Evolutionary conservation across 495 filamentous ascomycete species (phyloP).

Genomic region (Podospora pseudoanserina): DNA sequence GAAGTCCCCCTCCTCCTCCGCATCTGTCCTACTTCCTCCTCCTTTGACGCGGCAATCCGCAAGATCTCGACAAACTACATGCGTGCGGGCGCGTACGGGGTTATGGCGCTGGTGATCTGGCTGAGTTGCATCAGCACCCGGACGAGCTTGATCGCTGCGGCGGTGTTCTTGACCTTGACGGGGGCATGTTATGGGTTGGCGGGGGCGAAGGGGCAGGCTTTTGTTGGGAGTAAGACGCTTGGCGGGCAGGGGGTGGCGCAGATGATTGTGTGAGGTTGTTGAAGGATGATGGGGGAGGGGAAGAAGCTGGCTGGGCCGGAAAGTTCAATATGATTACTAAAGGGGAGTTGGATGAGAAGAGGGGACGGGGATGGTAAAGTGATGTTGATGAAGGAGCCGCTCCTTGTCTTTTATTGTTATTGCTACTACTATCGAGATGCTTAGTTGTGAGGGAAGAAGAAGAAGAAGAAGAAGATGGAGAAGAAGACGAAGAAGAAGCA

Average conservation of each 20-base stretch:
- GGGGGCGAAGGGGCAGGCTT: conserved; percentile 85
- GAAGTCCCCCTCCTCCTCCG: conserved; percentile 94
- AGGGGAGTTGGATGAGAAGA: conserved; percentile 2
- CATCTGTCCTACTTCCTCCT: conserved; percentile 91
- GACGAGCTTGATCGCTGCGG: conserved; percentile 79
- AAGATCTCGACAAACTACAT: conserved; percentile 92
- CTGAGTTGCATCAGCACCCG: conserved; percentile 60
- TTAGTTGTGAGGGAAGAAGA: background rate
- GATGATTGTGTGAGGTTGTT: conserved; percentile 81
- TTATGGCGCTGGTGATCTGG: conserved; percentile 81
- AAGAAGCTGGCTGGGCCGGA: conserved; percentile 10
- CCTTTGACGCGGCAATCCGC: conserved; percentile 88
- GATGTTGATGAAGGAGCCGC: background rate
- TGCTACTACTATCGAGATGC: background rate
- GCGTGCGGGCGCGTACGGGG: conserved; percentile 84
- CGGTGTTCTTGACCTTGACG: conserved; percentile 73
- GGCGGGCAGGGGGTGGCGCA: conserved; percentile 92
- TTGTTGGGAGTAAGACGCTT: conserved; percentile 94
- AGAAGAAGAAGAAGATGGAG: background rate
- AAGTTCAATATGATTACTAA: conserved; percentile 3
- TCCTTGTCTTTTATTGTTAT: background rate
- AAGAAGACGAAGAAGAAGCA: background rate
- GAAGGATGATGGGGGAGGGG: conserved; percentile 12
- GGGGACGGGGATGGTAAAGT: background rate
- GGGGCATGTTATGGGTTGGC: conserved; percentile 79